Evolutionary conservation across 257 asterid genomes (phyloP).

Genomic region (Lantana camara): DNA sequence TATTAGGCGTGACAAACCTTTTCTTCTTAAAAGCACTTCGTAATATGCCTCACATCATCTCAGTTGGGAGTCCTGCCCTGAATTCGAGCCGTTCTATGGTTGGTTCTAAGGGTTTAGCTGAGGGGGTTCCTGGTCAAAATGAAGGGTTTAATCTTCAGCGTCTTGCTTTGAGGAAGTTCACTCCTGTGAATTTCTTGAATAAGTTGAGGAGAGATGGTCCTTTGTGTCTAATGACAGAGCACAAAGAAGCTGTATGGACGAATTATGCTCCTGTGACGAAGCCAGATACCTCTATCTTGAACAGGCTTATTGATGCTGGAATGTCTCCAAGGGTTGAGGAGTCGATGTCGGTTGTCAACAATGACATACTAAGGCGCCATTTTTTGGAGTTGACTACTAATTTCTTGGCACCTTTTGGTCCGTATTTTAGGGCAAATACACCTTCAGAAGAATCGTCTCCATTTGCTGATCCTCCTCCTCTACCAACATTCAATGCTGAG

Average conservation of each 20-base stretch:
- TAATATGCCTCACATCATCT: slow-evolving; percentile 83
- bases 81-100: slow-evolving; percentile 56
- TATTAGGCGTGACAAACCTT: slow-evolving; percentile 94
- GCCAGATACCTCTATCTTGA: slow-evolving; percentile 92
- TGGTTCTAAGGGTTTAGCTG: slow-evolving; percentile 49
- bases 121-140: slow-evolving; percentile 53
- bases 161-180: slow-evolving; percentile 68
- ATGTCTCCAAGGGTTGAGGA: slow-evolving; percentile 98
- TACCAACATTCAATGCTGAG: slow-evolving; percentile 75
- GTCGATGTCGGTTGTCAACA: slow-evolving; percentile 99
- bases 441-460: slow-evolving; percentile 96
- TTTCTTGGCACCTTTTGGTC: slow-evolving; percentile 98
- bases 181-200: slow-evolving; percentile 80
- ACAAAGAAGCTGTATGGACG: slow-evolving; percentile 92
- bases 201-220: slow-evolving; percentile 96
- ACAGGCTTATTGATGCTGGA: slow-evolving; percentile 98
- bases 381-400: slow-evolving; percentile 97
- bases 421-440: slow-evolving; percentile 79
- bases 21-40: slow-evolving; percentile 91
- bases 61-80: slow-evolving; percentile 83
- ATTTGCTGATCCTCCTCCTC: slow-evolving; percentile 87
- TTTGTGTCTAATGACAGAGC: slow-evolving; percentile 90
- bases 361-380: slow-evolving; percentile 97
- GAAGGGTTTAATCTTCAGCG: slow-evolving; percentile 51
- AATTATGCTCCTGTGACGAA: slow-evolving; percentile 78